Evolutionary conservation across 2,329 filamentous ascomycete genomes (phyloP), one percentile per base, ranked within the genome.

Genomic region (Eutypa lata): DNA sequence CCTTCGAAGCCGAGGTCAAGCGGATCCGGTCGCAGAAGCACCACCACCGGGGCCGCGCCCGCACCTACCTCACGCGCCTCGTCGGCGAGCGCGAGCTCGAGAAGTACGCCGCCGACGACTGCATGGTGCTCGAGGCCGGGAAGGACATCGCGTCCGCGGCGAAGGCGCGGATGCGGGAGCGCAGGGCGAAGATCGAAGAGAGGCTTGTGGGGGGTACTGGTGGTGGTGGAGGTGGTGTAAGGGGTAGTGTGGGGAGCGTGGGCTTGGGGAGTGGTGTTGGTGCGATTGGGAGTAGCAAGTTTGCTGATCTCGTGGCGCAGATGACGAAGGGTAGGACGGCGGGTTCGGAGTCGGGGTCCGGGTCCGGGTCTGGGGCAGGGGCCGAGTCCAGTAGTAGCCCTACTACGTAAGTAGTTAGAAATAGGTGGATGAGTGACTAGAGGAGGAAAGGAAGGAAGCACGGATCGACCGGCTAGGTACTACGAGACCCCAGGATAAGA

Each of bases 1-100:
- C 93, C 0, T 97, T 96, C 67, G 84, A 90, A 64, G 83, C 89
- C 55, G 90, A 97, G 71, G 93, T 97, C 62, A 73, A 71, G 60
- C 64, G 73, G 26, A 75, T 71, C 53, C 68, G 72, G 22, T 66
- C 70, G 16, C 65, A 71, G 45, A 68, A 69, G 49, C 62, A 61
- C 35, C 67, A 66, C 18, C 19, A 26, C 13, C 10, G 21, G 3
- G 56, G 53, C 19, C 73, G 75, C 14, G 71, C 72, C 14, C 69
- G 57, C 45, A 65, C 81, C 48, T 83, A 79, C 58, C 66, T 79
- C 54, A 82, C 76, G 46, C 73, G 71, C 45, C 72, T 77, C 47
- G 72, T 81, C 45, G 72, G 73, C 50, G 73, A 77, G 52, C 72
- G 71, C 50, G 71, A 75, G 47, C 68, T 64, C 50, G 66, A 73